These are phyloP conservation scores for Carex scoparia DNA, from an alignment of 176 grass and related monocot genomes.

Conservation along the genomic window DNA sequence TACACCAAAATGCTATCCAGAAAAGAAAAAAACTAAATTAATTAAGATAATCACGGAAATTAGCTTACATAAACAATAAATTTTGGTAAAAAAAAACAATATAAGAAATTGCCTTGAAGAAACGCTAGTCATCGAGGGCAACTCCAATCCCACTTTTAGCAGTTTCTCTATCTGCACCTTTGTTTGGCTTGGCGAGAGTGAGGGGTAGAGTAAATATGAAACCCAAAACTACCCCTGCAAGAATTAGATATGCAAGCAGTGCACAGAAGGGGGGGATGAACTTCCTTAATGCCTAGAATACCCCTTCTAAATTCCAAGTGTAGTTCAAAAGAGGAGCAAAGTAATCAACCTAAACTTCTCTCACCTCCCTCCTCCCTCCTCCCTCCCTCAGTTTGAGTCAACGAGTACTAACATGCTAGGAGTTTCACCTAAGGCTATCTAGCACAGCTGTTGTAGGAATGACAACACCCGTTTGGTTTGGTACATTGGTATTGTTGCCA, in stretches of 20 bases:
- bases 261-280: background rate
- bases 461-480: constrained; percentile 39
- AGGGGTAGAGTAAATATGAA: background rate
- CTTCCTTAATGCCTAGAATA: background rate
- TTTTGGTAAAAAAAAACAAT: background rate
- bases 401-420: background rate
- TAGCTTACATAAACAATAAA: constrained; percentile 21
- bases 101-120: constrained; percentile 22
- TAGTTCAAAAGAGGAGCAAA: background rate
- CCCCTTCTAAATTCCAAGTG: background rate
- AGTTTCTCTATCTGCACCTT: constrained; percentile 24
- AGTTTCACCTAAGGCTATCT: constrained; percentile 44
- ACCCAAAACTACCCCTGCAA: background rate
- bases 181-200: background rate
- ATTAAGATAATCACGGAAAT: background rate
- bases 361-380: background rate
- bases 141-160: constrained; percentile 63
- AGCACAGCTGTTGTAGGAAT: constrained; percentile 50
- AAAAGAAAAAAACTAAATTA: background rate
- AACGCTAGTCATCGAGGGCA: constrained; percentile 80
- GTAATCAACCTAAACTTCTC: background rate
- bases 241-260: background rate
- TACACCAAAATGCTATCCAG: background rate
- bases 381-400: background rate
- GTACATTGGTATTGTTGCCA: constrained; percentile 13